Evolutionary conservation across 768 basidiomycete species (phyloP), one percentile per base, ranked within the genome.

Genomic region (Boletus sp.): DNA sequence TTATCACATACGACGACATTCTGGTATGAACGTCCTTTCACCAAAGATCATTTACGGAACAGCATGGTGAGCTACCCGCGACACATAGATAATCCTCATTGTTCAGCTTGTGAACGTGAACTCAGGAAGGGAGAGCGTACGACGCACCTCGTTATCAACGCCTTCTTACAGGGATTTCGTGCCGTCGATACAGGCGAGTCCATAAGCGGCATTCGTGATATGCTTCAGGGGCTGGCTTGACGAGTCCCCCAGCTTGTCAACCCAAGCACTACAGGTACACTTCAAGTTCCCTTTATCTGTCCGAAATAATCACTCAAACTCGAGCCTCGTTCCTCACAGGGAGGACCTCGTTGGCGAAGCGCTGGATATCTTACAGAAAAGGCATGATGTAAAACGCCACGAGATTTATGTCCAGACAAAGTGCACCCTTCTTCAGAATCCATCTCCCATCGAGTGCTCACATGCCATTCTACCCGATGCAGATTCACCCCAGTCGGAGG

Each of bases 321-420:
- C 51, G 46, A 29, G 47, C 32, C 41, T 39, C 49, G 24, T n/a
- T 47, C 24, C 56, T 20, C 41, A 60, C 59, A 89, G 90, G 37
- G 90, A 94, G 67, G 87, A 91, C 54, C 80, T 91, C 2, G 90
- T 94, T 3, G 92, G 92, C 5, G 81, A 83, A 52, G 92, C 89
- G 0, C 76, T 94, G 1, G 70, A 77, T 33, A 75, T 76, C 29
- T 73, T 92, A 28, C 73, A 80, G 59, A 78, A 75, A 8, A 76
- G 83, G 41, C 82, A 89, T 58, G 78, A 77, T 5, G 78, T 90
- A 53, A 81, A 80, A 53, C 82, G 92, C 6, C 80, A 89, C 65
- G 84, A 88, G 50, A 61, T 94, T 4, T 90, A 83, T 68, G 70
- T 94, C 30, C 91, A 94, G 71, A 91, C 92, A 33, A 93, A 94